Evolutionary conservation across 257 asterid genomes (phyloP).

Genomic region (Jacaranda mimosifolia): DNA sequence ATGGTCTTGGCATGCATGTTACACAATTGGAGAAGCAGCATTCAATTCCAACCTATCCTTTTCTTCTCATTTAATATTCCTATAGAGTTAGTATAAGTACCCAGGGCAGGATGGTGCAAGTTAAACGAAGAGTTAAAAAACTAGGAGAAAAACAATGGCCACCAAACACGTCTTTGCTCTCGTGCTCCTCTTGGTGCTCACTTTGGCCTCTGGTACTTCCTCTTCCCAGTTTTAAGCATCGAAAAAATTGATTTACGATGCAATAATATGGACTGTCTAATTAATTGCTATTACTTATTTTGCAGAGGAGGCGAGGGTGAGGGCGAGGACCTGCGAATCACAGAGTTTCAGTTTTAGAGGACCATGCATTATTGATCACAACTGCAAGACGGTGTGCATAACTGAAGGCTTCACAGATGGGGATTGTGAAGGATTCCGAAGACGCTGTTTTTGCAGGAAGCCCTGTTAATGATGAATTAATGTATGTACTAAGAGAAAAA

Average conservation of each 20-base stretch:
- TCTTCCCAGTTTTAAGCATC: no score
- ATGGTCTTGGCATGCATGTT: not conserved
- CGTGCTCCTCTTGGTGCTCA: not conserved
- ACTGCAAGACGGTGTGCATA: conserved; percentile 12
- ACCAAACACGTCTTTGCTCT: not conserved
- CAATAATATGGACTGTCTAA: no score
- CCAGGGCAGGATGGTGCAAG: not conserved
- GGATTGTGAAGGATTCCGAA: conserved; percentile 12
- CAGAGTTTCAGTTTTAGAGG: conserved; percentile 29
- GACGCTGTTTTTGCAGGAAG: conserved; percentile 21
- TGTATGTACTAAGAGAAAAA: not conserved
- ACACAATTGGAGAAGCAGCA: not conserved
- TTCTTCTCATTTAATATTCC: not conserved
- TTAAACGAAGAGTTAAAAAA: not conserved
- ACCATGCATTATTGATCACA: not conserved
- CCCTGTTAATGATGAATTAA: not conserved
- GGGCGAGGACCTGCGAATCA: conserved; percentile 44
- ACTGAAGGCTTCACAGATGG: conserved; percentile 25
- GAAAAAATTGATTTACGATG: no score
- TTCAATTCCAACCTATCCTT: not conserved
- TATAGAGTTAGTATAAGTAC: not conserved
- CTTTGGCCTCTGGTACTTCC: not conserved
- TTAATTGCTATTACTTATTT: not conserved
- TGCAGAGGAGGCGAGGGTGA: conserved; percentile 6
- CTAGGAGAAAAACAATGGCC: not conserved